Evolutionary conservation across 257 asterid genomes (phyloP).

Genomic region (Forsythia viridissima): DNA sequence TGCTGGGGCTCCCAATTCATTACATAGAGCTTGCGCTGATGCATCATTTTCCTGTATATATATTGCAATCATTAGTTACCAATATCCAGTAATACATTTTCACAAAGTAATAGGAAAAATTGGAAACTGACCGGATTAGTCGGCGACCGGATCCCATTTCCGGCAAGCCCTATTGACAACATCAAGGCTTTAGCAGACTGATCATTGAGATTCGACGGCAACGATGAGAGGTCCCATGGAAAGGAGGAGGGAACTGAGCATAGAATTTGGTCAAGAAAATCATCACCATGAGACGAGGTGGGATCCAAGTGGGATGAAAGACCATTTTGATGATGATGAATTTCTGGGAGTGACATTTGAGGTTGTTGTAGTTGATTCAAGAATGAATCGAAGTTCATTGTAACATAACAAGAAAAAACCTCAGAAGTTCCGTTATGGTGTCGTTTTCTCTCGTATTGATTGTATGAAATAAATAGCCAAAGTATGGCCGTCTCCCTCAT

Average conservation of each 20-base stretch:
- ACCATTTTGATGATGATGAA: conserved; percentile 29
- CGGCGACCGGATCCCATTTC: conserved; percentile 2
- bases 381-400: conserved; percentile 53
- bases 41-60: conserved; percentile 58
- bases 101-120: neutral
- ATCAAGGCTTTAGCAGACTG: conserved; percentile 61
- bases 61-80: conserved; percentile 11
- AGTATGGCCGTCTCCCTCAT: too few species aligned
- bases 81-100: neutral
- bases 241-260: conserved; percentile 57
- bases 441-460: neutral
- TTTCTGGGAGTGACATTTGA: conserved; percentile 41
- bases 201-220: conserved; percentile 35
- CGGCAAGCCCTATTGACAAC: conserved; percentile 46
- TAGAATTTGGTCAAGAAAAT: conserved; percentile 76
- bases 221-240: conserved; percentile 29
- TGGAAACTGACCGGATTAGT: conserved; percentile 43
- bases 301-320: conserved; percentile 53
- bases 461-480: too few species aligned
- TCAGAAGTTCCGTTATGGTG: neutral
- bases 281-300: conserved; percentile 60
- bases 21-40: conserved; percentile 64
- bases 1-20: conserved; percentile 49
- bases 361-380: conserved; percentile 44
- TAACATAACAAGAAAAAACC: conserved; percentile 24